These are phyloP conservation scores for Nigrospora sphaerica DNA, from an alignment of 2,329 filamentous ascomycete genomes.

Conservation along the genomic window DNA sequence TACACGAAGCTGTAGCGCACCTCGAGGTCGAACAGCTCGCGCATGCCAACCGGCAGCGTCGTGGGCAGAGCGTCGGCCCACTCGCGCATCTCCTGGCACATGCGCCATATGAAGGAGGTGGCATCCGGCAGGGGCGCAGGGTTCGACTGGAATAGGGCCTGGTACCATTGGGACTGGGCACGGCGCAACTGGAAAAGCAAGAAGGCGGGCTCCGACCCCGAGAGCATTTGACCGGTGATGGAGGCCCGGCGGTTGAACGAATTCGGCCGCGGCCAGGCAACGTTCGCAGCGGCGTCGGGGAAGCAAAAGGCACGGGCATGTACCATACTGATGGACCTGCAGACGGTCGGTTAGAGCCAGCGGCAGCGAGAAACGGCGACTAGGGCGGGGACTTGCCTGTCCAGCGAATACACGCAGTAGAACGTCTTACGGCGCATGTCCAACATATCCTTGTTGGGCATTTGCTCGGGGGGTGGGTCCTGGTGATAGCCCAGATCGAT, in stretches of 20 bases:
- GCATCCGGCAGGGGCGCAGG: slow-evolving; percentile 61
- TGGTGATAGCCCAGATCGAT: slow-evolving; percentile 91
- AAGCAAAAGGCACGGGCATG: slow-evolving; percentile 87
- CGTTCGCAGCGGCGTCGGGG: slow-evolving; percentile 79
- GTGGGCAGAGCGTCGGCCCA: slow-evolving; percentile 76
- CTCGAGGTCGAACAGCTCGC: slow-evolving; percentile 79
- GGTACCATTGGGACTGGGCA: slow-evolving; percentile 84
- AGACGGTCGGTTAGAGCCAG: no score
- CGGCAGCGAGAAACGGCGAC: neutral
- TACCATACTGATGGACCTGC: slow-evolving; percentile 68
- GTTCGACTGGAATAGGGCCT: slow-evolving; percentile 76
- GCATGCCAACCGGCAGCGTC: slow-evolving; percentile 56
- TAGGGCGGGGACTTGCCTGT: slow-evolving; percentile 55
- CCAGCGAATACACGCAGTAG: slow-evolving; percentile 83
- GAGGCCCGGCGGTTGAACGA: slow-evolving; percentile 34
- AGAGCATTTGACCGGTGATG: slow-evolving; percentile 33
- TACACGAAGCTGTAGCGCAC: slow-evolving; percentile 87
- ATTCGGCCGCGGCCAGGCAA: slow-evolving; percentile 61
- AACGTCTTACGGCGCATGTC: slow-evolving; percentile 80
- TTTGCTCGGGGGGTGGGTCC: slow-evolving; percentile 68
- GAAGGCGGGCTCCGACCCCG: slow-evolving; percentile 62
- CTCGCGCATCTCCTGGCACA: slow-evolving; percentile 67
- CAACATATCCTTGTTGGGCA: slow-evolving; percentile 60
- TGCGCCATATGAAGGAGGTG: slow-evolving; percentile 66
- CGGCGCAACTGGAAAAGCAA: slow-evolving; percentile 78